Evolutionary conservation across 306 rosid species (phyloP).

Genomic region (Malus orientalis): DNA sequence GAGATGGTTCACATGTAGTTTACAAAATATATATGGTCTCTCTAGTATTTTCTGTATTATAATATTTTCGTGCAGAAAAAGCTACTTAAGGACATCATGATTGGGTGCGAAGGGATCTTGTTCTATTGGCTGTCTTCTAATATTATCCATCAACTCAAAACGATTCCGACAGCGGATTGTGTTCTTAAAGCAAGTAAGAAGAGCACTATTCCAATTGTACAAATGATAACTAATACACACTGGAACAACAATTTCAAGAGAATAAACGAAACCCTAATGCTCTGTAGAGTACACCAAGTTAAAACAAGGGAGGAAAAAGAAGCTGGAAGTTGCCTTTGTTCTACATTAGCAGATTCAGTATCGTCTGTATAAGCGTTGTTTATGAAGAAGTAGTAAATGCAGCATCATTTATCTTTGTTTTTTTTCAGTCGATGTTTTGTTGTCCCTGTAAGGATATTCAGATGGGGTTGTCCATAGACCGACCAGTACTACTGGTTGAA

Average conservation of each 20-base stretch:
- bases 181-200: neutral
- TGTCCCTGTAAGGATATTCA: constrained; percentile 51
- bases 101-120: too few relatives aligned
- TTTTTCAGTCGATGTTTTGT: constrained; percentile 20
- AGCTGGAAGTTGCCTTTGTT: neutral
- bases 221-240: neutral
- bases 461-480: constrained; percentile 73
- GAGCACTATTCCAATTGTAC: neutral
- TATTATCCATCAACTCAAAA: neutral
- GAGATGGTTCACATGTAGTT: too few relatives aligned
- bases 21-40: too few relatives aligned
- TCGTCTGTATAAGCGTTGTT: neutral
- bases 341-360: neutral
- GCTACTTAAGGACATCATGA: too few relatives aligned
- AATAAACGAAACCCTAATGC: neutral
- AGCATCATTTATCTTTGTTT: constrained; percentile 33
- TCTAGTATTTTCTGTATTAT: too few relatives aligned
- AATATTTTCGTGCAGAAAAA: too few relatives aligned
- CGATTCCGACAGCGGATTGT: neutral
- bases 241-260: neutral
- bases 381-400: neutral
- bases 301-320: neutral
- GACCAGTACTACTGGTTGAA: constrained; percentile 58
- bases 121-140: neutral
- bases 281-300: neutral